These are phyloP conservation scores for Auricularia cornea DNA, from an alignment of 768 basidiomycete genomes.

Conservation along the genomic window DNA sequence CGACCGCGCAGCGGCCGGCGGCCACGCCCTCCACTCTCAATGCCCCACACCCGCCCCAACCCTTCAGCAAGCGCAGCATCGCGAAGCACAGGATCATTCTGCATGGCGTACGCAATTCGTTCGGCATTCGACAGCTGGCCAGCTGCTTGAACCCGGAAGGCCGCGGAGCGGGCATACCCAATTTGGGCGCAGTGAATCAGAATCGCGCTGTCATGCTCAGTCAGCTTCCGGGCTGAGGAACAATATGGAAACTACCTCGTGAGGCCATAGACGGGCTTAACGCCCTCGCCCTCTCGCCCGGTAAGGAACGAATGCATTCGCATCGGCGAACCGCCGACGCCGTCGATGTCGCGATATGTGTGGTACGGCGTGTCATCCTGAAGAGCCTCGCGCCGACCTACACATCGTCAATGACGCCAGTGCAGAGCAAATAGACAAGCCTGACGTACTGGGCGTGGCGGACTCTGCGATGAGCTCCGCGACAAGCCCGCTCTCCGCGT, in stretches of 20 bases:
- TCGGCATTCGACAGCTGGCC: constrained; percentile 33
- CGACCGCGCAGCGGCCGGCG: no score
- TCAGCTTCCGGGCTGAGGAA: not conserved
- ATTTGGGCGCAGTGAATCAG: constrained; percentile 41
- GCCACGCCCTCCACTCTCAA: not conserved
- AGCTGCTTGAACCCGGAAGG: constrained; percentile 37
- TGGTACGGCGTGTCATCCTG: constrained; percentile 42
- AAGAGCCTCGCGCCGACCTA: not conserved
- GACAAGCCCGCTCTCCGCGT: constrained; percentile 2
- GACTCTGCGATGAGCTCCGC: not conserved
- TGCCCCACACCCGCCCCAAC: not conserved
- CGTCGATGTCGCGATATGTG: constrained; percentile 48
- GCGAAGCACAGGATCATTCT: not conserved
- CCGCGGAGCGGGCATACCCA: constrained; percentile 39
- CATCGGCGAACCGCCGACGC: constrained; percentile 24
- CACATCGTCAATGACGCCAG: not conserved
- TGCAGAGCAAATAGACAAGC: not conserved
- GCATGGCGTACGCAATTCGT: constrained; percentile 34
- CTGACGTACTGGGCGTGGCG: not conserved
- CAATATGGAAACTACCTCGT: constrained; percentile 56
- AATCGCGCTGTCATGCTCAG: constrained; percentile 32
- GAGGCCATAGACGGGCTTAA: constrained; percentile 83
- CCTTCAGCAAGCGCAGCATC: not conserved
- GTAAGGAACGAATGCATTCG: constrained; percentile 78
- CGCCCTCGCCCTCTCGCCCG: constrained; percentile 73